Conservation (phyloP, 192 early-diverging fungal species). For the Geosiphon pyriformis region DNA sequence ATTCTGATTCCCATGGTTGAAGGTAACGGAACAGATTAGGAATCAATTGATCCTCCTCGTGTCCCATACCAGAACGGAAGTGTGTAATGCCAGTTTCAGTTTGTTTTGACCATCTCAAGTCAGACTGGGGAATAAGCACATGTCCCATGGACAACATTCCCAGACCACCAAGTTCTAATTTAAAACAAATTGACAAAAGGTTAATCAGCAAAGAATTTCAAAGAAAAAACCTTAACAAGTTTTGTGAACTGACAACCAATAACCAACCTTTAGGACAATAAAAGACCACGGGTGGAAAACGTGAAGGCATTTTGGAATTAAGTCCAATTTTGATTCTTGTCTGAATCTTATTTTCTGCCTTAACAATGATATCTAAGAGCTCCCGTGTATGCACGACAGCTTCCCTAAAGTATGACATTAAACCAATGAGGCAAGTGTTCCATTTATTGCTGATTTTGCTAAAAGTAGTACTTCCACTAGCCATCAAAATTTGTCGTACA, state of each 20-base stretch:
- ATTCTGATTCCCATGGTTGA: slow-evolving; percentile 98
- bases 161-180: slow-evolving; percentile 86
- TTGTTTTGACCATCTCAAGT: slow-evolving; percentile 94
- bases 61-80: slow-evolving; percentile 97
- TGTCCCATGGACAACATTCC: slow-evolving; percentile 99
- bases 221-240: too few relatives aligned
- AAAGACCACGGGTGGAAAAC: slow-evolving; percentile 94
- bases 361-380: slow-evolving; percentile 92
- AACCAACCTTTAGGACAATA: slow-evolving; percentile 35
- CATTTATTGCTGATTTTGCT: slow-evolving; percentile 98
- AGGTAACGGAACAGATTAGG: slow-evolving; percentile 98
- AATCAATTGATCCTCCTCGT: slow-evolving; percentile 94
- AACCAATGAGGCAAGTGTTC: slow-evolving; percentile 83
- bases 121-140: slow-evolving; percentile 94
- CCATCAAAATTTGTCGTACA: slow-evolving; percentile 97
- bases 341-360: slow-evolving; percentile 98
- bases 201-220: too few relatives aligned
- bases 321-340: slow-evolving; percentile 98
- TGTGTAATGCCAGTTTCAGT: slow-evolving; percentile 96
- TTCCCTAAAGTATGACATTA: slow-evolving; percentile 99
- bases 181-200: background rate
- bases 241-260: too few relatives aligned
- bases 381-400: slow-evolving; percentile 97
- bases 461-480: slow-evolving; percentile 94
- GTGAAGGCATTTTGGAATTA: slow-evolving; percentile 97